Evolutionary conservation across 108 stramenopile species (phyloP).

Genomic region (Schizochytrium sp.): DNA sequence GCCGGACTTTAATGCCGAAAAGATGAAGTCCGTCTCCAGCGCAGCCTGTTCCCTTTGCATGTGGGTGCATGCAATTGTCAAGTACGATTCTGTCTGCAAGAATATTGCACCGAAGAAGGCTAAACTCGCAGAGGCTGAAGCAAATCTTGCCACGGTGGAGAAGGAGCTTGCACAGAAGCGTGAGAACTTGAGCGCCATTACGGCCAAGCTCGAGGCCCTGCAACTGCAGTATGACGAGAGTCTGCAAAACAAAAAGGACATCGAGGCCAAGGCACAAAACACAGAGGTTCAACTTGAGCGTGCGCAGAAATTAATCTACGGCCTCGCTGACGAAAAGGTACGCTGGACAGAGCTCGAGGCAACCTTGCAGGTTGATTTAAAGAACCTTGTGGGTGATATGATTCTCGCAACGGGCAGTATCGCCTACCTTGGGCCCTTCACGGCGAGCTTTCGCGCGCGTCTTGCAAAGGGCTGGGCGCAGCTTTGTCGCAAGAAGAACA

Average conservation of each 20-base stretch:
- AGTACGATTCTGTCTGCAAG: constrained; percentile 49
- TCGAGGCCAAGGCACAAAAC: constrained; percentile 10
- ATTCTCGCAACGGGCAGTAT: constrained; percentile 50
- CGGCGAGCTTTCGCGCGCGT: constrained; percentile 40
- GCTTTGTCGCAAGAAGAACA: constrained; percentile 23
- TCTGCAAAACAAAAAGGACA: constrained; percentile 21
- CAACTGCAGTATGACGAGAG: constrained; percentile 19
- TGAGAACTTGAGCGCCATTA: background rate
- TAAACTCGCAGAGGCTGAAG: constrained; percentile 47
- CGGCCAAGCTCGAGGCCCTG: constrained; percentile 1
- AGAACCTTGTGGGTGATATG: constrained; percentile 50
- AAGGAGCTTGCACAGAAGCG: constrained; percentile 30
- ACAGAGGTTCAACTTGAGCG: constrained; percentile 40
- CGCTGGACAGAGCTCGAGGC: constrained; percentile 48
- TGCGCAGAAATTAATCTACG: constrained; percentile 53
- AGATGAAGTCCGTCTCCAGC: constrained; percentile 44
- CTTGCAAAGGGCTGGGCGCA: constrained; percentile 33
- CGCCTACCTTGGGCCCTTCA: constrained; percentile 53
- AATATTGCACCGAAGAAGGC: constrained; percentile 54
- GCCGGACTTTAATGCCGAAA: constrained; percentile 49
- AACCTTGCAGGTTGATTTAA: constrained; percentile 20
- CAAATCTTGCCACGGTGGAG: constrained; percentile 40
- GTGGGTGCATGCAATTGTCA: constrained; percentile 60
- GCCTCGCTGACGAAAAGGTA: constrained; percentile 48
- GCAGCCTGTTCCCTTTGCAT: constrained; percentile 56